Evolutionary conservation across 306 rosid genomes (phyloP).

Genomic region (Quercus mongolica): DNA sequence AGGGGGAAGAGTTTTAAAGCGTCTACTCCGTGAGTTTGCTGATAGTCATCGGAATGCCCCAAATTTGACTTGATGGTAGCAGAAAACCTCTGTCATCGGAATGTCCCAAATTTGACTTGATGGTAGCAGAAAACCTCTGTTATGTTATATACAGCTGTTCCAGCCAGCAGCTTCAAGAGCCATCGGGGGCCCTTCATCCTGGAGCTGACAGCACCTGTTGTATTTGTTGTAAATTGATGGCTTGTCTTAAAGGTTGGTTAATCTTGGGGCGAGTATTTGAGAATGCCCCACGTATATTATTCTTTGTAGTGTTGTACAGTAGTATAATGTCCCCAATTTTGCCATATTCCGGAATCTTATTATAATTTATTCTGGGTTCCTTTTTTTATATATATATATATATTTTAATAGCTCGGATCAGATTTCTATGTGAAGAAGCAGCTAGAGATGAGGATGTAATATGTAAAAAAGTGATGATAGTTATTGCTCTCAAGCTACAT

Average conservation of each 20-base stretch:
- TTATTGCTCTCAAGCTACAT: too few relatives aligned
- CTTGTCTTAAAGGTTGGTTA: slow-evolving; percentile 18
- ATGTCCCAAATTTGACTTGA: slow-evolving; percentile 70
- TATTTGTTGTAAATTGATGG: slow-evolving; percentile 33
- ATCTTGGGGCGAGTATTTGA: slow-evolving; percentile 16
- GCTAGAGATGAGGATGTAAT: too few relatives aligned
- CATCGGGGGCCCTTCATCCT: slow-evolving; percentile 20
- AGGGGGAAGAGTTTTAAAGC: slow-evolving; percentile 87
- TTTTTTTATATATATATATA: too few relatives aligned
- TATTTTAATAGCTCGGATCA: too few relatives aligned
- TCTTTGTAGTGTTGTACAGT: slow-evolving; percentile 46
- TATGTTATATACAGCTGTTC: slow-evolving; percentile 14
- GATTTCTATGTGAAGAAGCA: too few relatives aligned
- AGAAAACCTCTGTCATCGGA: slow-evolving; percentile 19
- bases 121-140: slow-evolving; percentile 17
- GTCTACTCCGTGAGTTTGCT: slow-evolving; percentile 86
- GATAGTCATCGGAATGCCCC: slow-evolving; percentile 80
- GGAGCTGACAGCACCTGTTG: slow-evolving; percentile 24
- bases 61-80: slow-evolving; percentile 57
- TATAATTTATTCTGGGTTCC: too few relatives aligned
- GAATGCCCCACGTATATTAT: slow-evolving; percentile 25
- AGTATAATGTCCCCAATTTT: slow-evolving; percentile 54
- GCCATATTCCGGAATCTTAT: slow-evolving; percentile 2
- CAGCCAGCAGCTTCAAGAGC: slow-evolving; percentile 30
- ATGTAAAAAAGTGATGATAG: too few relatives aligned